Percentiles rank a stretch among this genome's conserved stretches.
These are phyloP conservation scores for Phalaenopsis equestris DNA, from an alignment of 106 monocot genomes.

Conservation along the genomic window DNA sequence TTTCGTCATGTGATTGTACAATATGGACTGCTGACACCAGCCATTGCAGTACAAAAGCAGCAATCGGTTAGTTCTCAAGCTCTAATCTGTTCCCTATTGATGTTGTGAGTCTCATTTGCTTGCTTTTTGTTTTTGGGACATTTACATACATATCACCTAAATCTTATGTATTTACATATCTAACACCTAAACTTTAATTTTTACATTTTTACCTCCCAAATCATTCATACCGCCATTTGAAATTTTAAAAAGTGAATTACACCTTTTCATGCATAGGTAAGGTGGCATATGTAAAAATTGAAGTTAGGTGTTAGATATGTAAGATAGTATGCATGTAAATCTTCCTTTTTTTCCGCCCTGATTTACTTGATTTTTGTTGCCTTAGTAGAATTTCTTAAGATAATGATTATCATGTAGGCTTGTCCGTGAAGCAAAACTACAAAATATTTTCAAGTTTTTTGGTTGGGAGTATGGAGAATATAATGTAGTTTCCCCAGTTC, in stretches of 20 bases:
- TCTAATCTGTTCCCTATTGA: neutral
- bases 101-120: neutral
- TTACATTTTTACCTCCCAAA: too few relatives aligned
- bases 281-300: too few relatives aligned
- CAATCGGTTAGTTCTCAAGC: conserved; percentile 49
- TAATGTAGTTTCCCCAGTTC: neutral
- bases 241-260: too few relatives aligned
- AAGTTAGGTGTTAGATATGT: too few relatives aligned
- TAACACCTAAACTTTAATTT: too few relatives aligned
- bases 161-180: too few relatives aligned
- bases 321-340: too few relatives aligned
- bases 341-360: too few relatives aligned
- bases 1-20: conserved; percentile 48
- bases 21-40: conserved; percentile 71
- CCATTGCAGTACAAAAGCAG: conserved; percentile 40
- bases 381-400: neutral
- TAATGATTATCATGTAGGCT: neutral
- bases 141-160: too few relatives aligned
- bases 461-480: neutral
- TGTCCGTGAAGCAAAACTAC: neutral
- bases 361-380: neutral
- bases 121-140: neutral
- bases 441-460: neutral
- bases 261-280: too few relatives aligned
- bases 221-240: too few relatives aligned